These are phyloP conservation scores for Paulinella micropora DNA, from an alignment of 78 protist genomes.

Conservation along the genomic window DNA sequence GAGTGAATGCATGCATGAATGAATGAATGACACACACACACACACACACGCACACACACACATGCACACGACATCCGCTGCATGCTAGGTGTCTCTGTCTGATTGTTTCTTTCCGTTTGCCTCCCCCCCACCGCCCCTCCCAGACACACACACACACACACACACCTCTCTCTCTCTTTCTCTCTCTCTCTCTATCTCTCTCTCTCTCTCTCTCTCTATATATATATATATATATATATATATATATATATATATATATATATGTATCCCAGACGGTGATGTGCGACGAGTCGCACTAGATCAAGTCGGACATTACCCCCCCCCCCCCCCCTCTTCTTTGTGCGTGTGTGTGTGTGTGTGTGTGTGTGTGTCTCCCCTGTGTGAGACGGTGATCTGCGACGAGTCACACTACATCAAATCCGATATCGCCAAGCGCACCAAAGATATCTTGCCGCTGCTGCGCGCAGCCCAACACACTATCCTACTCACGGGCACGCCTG, in stretches of 20 bases:
- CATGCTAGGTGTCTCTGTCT: no score
- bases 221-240: background rate
- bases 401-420: background rate
- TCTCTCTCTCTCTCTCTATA: background rate
- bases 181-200: no score
- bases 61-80: no score
- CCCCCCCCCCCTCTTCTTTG: background rate
- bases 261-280: background rate
- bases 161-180: no score
- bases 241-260: background rate
- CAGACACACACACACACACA: background rate
- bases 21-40: no score
- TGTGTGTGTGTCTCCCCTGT: background rate
- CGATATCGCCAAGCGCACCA: background rate
- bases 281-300: background rate
- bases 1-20: no score
- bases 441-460: background rate
- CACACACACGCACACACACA: no score
- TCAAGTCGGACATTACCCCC: background rate
- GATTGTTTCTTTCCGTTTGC: no score
- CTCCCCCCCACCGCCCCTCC: background rate
- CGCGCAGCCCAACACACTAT: background rate
- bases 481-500: background rate
- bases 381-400: background rate
- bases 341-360: background rate